A percentile compares a stretch with the other conserved stretches of the same genome.
Conservation (phyloP, 768 basidiomycete species). For the Tylopilus cervinicoccineus region DNA sequence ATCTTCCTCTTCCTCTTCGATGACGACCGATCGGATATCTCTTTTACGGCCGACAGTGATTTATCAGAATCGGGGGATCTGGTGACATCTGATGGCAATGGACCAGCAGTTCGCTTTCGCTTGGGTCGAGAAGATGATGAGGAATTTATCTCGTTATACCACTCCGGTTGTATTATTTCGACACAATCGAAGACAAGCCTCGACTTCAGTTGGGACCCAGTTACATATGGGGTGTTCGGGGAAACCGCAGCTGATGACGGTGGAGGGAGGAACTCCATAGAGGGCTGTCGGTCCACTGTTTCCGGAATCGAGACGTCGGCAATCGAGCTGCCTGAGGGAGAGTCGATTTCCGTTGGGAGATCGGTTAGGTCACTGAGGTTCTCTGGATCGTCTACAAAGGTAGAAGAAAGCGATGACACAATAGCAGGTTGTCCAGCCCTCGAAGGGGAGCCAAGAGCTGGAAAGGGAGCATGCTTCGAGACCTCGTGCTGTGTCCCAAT, state of each 20-base stretch:
- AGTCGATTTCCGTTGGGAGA: slow-evolving; percentile 22
- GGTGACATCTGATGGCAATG: not conserved
- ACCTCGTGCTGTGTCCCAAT: not conserved
- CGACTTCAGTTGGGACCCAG: slow-evolving; percentile 1
- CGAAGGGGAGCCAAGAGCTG: not conserved
- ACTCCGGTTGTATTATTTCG: slow-evolving; percentile 13
- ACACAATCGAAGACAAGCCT: slow-evolving; percentile 25
- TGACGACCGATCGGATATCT: not conserved
- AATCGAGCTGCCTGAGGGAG: slow-evolving; percentile 7
- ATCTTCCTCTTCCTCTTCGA: slow-evolving; percentile 18
- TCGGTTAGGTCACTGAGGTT: slow-evolving; percentile 30
- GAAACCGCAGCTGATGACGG: not conserved
- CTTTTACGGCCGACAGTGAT: not conserved
- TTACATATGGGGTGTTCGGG: not conserved
- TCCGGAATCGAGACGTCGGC: not conserved
- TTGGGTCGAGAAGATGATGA: slow-evolving; percentile 7
- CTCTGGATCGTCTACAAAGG: slow-evolving; percentile 8
- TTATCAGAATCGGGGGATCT: not conserved
- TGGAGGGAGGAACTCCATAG: not conserved
- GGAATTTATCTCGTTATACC: slow-evolving; percentile 1
- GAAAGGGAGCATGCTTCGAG: too few relatives aligned
- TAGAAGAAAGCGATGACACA: not conserved
- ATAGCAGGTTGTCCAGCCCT: not conserved
- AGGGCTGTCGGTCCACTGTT: not conserved
- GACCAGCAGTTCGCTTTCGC: slow-evolving; percentile 9